Evolutionary conservation across 164 flowering plant species (phyloP).

Genomic region (Aristolochia fimbriata): DNA sequence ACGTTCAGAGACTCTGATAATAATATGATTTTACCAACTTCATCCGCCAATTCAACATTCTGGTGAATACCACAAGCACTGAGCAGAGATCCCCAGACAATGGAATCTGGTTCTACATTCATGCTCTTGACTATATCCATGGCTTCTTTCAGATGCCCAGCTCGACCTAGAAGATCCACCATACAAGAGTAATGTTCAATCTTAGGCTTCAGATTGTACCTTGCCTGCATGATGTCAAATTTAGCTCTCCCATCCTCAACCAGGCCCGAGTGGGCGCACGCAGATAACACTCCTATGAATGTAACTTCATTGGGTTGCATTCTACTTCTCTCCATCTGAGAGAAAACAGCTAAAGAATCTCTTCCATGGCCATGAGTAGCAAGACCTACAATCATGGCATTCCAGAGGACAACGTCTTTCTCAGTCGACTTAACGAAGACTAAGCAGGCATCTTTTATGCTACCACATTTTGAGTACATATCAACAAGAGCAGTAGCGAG

Average conservation of each 20-base stretch:
- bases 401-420: slow-evolving; percentile 22
- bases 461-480: slow-evolving; percentile 28
- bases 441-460: slow-evolving; percentile 18
- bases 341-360: slow-evolving; percentile 18
- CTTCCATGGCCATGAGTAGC: slow-evolving; percentile 19
- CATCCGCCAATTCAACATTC: slow-evolving; percentile 16
- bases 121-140: slow-evolving; percentile 16
- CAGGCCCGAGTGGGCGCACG: slow-evolving; percentile 22
- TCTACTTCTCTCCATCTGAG: slow-evolving; percentile 16
- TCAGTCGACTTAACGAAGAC: slow-evolving; percentile 18
- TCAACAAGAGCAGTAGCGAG: slow-evolving; percentile 32
- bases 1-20: slow-evolving; percentile 8
- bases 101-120: slow-evolving; percentile 17
- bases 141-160: slow-evolving; percentile 20
- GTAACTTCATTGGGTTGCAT: slow-evolving; percentile 19
- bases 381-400: slow-evolving; percentile 19
- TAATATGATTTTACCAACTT: slow-evolving; percentile 14
- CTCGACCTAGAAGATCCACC: slow-evolving; percentile 28
- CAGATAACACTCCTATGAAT: slow-evolving; percentile 22
- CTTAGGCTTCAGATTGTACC: slow-evolving; percentile 17
- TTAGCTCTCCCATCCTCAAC: slow-evolving; percentile 17
- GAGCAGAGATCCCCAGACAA: slow-evolving; percentile 25
- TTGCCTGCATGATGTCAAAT: slow-evolving; percentile 12
- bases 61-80: slow-evolving; percentile 20
- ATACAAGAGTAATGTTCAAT: slow-evolving; percentile 25